These are phyloP conservation scores for Cruciata laevipes DNA, from an alignment of 257 asterid species.

Conservation along the genomic window DNA sequence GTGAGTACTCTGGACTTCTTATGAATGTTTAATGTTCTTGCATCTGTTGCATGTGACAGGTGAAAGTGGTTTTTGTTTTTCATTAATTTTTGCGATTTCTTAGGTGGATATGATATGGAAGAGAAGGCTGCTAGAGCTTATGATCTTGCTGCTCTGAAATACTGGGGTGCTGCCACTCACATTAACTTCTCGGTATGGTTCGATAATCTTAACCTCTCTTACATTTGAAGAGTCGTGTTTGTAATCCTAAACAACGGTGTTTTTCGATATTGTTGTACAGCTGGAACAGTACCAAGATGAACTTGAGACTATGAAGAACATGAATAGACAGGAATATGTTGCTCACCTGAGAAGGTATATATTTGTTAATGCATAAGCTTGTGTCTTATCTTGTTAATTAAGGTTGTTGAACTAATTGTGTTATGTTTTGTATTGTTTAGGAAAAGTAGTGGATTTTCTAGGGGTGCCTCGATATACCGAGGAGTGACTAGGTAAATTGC, in stretches of 20 bases:
- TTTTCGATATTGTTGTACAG: constrained; percentile 23
- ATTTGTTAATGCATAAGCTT: not conserved
- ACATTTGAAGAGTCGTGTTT: not conserved
- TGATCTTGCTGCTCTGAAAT: constrained; percentile 91
- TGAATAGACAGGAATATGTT: constrained; percentile 83
- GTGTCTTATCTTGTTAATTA: not conserved
- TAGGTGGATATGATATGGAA: constrained; percentile 95
- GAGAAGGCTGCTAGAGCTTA: constrained; percentile 97
- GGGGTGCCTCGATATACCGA: constrained; percentile 46
- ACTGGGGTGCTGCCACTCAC: constrained; percentile 91
- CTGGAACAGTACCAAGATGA: constrained; percentile 72
- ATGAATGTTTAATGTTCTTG: not conserved
- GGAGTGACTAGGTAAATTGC: constrained; percentile 40
- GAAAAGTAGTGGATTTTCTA: constrained; percentile 41
- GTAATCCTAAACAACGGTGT: not conserved
- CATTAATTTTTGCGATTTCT: not conserved
- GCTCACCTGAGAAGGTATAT: constrained; percentile 77
- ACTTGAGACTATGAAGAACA: constrained; percentile 79
- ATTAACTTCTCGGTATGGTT: constrained; percentile 58
- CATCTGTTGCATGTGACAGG: not conserved
- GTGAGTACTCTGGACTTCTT: constrained; percentile 35
- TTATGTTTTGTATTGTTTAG: constrained; percentile 10
- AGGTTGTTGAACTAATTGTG: too few relatives aligned
- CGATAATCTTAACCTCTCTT: not conserved
- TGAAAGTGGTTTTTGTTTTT: not conserved